Evolutionary conservation across 2,329 filamentous ascomycete species (phyloP).

Genomic region (Aspergillus thermomutatus): DNA sequence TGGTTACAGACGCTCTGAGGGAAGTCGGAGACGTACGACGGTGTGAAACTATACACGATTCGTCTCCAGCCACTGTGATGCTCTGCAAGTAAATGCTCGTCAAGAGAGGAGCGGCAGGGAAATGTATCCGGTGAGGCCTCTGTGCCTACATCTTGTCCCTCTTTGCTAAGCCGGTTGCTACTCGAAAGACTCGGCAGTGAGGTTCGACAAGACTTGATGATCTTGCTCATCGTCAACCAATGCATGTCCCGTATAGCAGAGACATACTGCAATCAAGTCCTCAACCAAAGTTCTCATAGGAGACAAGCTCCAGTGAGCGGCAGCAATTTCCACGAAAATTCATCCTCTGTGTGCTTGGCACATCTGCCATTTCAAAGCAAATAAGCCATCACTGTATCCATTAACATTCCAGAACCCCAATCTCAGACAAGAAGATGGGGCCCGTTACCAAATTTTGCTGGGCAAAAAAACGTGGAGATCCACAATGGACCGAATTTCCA

Average conservation of each 20-base stretch:
- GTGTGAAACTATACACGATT: constrained; percentile 22
- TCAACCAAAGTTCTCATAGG: not conserved
- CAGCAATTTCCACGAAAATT: not conserved
- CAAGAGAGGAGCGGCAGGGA: not conserved
- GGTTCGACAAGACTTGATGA: not conserved
- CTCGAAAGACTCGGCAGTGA: not conserved
- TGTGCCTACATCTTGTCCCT: not conserved
- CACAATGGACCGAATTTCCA: not conserved
- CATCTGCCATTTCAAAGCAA: not conserved
- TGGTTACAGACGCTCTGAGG: not conserved
- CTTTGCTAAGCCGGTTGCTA: not conserved
- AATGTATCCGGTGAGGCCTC: not conserved
- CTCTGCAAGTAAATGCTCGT: constrained; percentile 2
- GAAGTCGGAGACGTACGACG: constrained; percentile 16
- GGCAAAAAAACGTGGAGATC: not conserved
- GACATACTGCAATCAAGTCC: not conserved
- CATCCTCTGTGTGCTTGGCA: not conserved
- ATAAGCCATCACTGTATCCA: not conserved
- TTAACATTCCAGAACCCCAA: not conserved
- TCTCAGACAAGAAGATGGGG: not conserved
- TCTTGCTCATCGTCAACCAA: not conserved
- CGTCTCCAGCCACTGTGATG: constrained; percentile 17
- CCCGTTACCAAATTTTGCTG: not conserved
- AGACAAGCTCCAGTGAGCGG: not conserved
- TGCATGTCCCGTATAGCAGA: not conserved